These are phyloP conservation scores for Globisporangium parvum DNA, from an alignment of 352 stramenopile species.

Conservation along the genomic window DNA sequence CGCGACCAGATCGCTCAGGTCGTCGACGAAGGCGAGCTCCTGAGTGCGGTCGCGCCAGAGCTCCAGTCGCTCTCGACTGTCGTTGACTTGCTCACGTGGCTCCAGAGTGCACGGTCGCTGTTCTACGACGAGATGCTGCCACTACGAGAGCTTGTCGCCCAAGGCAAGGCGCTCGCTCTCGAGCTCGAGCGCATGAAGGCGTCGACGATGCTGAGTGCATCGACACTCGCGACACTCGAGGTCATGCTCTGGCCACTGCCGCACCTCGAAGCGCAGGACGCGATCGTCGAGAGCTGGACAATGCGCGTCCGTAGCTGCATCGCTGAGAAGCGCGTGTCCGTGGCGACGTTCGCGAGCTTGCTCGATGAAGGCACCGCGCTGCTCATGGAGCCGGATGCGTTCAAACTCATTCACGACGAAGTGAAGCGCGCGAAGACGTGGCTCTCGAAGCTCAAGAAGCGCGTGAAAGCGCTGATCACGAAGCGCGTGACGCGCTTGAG, in stretches of 20 bases:
- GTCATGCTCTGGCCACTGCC: conserved; percentile 69
- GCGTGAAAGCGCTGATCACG: conserved; percentile 58
- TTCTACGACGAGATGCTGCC: conserved; percentile 77
- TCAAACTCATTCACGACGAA: conserved; percentile 77
- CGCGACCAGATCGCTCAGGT: conserved; percentile 49
- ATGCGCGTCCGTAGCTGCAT: conserved; percentile 51
- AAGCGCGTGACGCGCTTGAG: conserved; percentile 66
- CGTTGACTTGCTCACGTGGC: conserved; percentile 69
- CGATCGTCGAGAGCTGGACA: conserved; percentile 59
- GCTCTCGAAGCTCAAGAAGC: conserved; percentile 83
- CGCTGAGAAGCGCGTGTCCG: conserved; percentile 48
- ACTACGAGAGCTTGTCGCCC: conserved; percentile 51
- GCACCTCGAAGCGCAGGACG: conserved; percentile 57
- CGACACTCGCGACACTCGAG: conserved; percentile 36
- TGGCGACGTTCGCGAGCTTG: conserved; percentile 48
- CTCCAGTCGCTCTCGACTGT: conserved; percentile 37
- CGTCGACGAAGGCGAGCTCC: conserved; percentile 53
- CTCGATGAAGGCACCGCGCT: conserved; percentile 52
- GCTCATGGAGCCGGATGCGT: conserved; percentile 65
- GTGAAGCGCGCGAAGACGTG: conserved; percentile 75
- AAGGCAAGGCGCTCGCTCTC: conserved; percentile 32
- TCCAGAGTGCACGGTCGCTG: conserved; percentile 64
- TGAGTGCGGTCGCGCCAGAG: conserved; percentile 65
- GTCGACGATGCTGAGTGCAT: conserved; percentile 16
- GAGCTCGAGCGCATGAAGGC: conserved; percentile 22